Base-by-base conservation (phyloP, 768 basidiomycete genomes). In the Mycena vulgaris region DNA sequence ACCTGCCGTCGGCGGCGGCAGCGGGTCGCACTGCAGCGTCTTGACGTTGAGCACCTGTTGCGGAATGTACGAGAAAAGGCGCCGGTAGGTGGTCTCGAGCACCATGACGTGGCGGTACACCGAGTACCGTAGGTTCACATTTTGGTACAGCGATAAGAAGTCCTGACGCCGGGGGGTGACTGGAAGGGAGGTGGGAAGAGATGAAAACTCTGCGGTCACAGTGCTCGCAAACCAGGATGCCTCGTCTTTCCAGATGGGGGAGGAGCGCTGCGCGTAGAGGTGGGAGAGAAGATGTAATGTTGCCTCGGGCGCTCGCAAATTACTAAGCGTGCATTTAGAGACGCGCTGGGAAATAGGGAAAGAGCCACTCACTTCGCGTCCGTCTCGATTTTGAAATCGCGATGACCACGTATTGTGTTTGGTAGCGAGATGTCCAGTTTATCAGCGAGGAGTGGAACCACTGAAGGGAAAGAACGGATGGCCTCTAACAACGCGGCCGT, bases 371-470 rank as follows among this genome's bases (percentile, higher is more conserved):
- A 94, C 93, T 80, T 84, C 25, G 85, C 86, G 48, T 92, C 93
- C 0, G 91, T 90, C 66, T 91, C 84, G 27, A 97, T 90, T 70
- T 88, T 86, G 76, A 95, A 93, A 25, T 90, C 88, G 5, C 82
- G 83, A 76, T 93, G 89, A 0, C 83, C 78, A 17, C 93, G 83
- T 14, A 95, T 84, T 3, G 87, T 81, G 2, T 81, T 79, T 5
- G 93, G 84, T 2, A 97, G 80, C 6, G 83, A 77, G 4, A 92
- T 87, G 21, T 96, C 95, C 10, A 93, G 86, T 78, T 96, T 96
- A 78, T 97, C 95, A 3, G 95, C 94, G 1, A 98, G 81, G 7
- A 97, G 84, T 0, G 93, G 92, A 0, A 96, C 87, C 3, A 97
- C 85, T 0, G 92, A 89, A 0, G 97, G 97, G 79, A 95, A 98